Base-by-base conservation (phyloP, 768 basidiomycete genomes). In the Collybiopsis confluens region DNA sequence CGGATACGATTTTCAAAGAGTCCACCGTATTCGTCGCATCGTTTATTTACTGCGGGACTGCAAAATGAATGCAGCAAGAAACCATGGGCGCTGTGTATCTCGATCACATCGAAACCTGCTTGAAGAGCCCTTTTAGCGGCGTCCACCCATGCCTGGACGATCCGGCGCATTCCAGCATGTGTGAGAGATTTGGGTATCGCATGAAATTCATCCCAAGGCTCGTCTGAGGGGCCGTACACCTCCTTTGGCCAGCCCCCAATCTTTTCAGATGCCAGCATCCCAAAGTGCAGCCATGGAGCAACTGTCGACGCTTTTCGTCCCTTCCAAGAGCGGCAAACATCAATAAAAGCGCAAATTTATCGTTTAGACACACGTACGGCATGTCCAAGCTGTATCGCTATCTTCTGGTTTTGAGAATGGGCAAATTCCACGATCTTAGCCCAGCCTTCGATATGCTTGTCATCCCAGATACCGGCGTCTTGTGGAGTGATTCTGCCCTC, bases 291-390 rank as follows among this genome's bases (percentile, higher is more conserved):
- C 86, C 86, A 90, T 0, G 86, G 84, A 1, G 82, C 77, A 16
- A 79, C 65, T 0, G 75, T 82, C 9, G 81, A 83, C 0, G 80
- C 87, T 64, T 90, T 91, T n/a, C 88, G 73, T 0, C 89, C 89
- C 85, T 56, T 91, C 89, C 0, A 78, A 82, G n/a, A 91, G 76
- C 58, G 27, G 10, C 24, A 41, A 15, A 40, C 9, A n/a, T n/a
- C n/a, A n/a, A n/a, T n/a, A n/a, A n/a, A n/a, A n/a, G n/a, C n/a
- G n/a, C n/a, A n/a, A n/a, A n/a, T n/a, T n/a, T n/a, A n/a, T n/a
- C n/a, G n/a, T n/a, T n/a, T n/a, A n/a, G n/a, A n/a, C n/a, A n/a
- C n/a, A n/a, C n/a, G n/a, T n/a, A n/a, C n/a, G 48, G 10, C 1
- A 20, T n/a, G 13, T 20, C 57, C 1, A 59, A 59, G 62, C 64